A percentile compares a stretch with the other conserved stretches of the same genome.
Conservation (phyloP, 257 asterid genomes). For the Solanum gandarillasii region DNA sequence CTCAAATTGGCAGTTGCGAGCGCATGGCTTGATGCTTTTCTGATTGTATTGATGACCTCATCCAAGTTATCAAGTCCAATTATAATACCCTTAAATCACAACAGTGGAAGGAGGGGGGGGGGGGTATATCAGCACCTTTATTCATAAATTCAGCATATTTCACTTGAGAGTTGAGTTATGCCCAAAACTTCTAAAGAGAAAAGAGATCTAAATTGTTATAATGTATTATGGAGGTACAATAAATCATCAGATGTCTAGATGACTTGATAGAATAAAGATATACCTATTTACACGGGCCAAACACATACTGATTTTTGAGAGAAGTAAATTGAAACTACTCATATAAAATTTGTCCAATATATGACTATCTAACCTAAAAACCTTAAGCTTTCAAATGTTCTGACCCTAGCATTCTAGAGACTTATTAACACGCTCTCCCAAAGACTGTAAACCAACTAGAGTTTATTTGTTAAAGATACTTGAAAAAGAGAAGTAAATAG, state of each 20-base stretch:
- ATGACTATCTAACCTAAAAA: neutral
- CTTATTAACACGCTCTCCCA: neutral
- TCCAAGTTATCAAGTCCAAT: conserved; percentile 86
- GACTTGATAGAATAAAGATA: neutral
- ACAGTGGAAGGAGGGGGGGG: neutral
- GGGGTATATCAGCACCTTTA: neutral
- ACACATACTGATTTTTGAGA: neutral
- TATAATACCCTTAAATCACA: conserved; percentile 57
- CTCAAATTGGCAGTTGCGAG: conserved; percentile 54
- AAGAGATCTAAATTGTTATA: neutral
- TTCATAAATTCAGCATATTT: neutral
- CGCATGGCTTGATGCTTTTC: conserved; percentile 65
- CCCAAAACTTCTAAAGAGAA: neutral
- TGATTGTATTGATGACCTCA: conserved; percentile 52
- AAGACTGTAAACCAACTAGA: neutral
- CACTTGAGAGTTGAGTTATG: neutral
- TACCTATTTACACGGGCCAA: neutral
- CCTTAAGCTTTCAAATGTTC: neutral
- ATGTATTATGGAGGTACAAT: neutral
- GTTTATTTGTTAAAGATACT: neutral
- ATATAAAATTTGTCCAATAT: neutral
- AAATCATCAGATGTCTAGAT: neutral
- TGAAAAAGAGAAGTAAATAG: neutral
- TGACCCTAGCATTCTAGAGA: neutral
- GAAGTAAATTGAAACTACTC: neutral